Conservation (phyloP, 129 eudicot genomes). For the Escallonia herrerae region DNA sequence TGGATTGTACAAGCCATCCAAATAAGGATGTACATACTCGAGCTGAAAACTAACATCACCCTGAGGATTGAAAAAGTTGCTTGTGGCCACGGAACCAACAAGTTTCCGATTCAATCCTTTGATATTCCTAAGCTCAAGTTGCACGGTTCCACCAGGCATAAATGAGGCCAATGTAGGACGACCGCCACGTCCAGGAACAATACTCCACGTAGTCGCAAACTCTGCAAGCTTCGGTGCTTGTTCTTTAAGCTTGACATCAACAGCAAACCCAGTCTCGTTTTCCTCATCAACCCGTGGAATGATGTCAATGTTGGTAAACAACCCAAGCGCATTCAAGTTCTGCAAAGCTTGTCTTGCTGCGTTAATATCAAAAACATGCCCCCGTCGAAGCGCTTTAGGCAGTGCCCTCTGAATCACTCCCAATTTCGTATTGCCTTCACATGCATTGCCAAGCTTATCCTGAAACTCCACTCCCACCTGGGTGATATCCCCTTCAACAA, state of each 20-base stretch:
- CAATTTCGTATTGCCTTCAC: slow-evolving; percentile 68
- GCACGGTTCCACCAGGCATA: slow-evolving; percentile 80
- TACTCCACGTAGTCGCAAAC: slow-evolving; percentile 84
- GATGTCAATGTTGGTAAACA: slow-evolving; percentile 77
- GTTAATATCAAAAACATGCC: slow-evolving; percentile 74
- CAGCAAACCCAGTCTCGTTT: slow-evolving; percentile 77
- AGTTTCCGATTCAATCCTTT: slow-evolving; percentile 76
- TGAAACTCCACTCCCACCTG: slow-evolving; percentile 64
- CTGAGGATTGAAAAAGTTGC: slow-evolving; percentile 91
- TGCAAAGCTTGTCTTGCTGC: slow-evolving; percentile 79
- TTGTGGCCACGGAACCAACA: slow-evolving; percentile 78
- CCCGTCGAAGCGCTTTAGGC: slow-evolving; percentile 74
- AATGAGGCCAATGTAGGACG: slow-evolving; percentile 64
- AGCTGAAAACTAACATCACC: slow-evolving; percentile 85
- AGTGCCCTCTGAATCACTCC: slow-evolving; percentile 62
- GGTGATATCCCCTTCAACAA: slow-evolving; percentile 86
- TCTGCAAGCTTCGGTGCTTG: slow-evolving; percentile 79
- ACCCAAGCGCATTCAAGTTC: slow-evolving; percentile 59
- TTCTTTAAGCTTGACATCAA: slow-evolving; percentile 85
- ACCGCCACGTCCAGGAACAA: slow-evolving; percentile 83
- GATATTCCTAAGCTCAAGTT: slow-evolving; percentile 77
- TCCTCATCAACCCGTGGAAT: slow-evolving; percentile 84
- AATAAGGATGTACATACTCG: slow-evolving; percentile 82
- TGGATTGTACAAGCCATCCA: slow-evolving; percentile 63
- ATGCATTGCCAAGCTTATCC: slow-evolving; percentile 79